Percentiles rank a stretch among this genome's conserved stretches.
Conservation (phyloP, 2,329 filamentous ascomycete genomes). For the Arthrocladium fulminans region DNA sequence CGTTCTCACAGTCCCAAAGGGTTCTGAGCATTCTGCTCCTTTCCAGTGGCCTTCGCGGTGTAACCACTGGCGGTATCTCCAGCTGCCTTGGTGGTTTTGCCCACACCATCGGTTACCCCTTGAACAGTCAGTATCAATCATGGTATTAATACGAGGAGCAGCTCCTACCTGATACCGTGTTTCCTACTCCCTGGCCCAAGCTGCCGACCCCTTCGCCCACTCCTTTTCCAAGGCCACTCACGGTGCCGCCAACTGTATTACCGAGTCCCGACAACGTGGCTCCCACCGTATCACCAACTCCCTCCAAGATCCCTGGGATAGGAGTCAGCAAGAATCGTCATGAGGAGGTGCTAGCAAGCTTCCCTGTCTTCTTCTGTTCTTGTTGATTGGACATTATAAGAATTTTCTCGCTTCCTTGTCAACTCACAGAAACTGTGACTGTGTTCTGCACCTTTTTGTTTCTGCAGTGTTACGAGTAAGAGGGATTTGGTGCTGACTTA, state of each 20-base stretch:
- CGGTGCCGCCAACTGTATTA: constrained; percentile 8
- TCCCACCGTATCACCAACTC: constrained; percentile 6
- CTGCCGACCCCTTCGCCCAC: constrained; percentile 3
- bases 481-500: no score
- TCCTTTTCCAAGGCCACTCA: constrained; percentile 1
- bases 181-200: constrained; percentile 5
- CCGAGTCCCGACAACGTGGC: constrained; percentile 1
- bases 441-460: neutral
- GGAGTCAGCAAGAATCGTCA: neutral
- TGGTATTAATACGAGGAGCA: no score
- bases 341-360: neutral
- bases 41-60: neutral
- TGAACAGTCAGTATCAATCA: neutral
- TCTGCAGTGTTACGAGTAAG: neutral
- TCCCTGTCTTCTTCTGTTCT: constrained; percentile 4
- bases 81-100: constrained; percentile 8
- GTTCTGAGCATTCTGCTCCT: constrained; percentile 4
- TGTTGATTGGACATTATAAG: constrained; percentile 6
- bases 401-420: no score
- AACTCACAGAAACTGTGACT: neutral
- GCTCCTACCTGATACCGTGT: constrained; percentile 5
- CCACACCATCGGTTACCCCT: constrained; percentile 3
- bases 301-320: neutral
- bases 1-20: constrained; percentile 7
- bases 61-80: constrained; percentile 1